phyloP scores from a whole-genome alignment of 345 rosid species.

The Eutrema heterophyllum region DNA sequence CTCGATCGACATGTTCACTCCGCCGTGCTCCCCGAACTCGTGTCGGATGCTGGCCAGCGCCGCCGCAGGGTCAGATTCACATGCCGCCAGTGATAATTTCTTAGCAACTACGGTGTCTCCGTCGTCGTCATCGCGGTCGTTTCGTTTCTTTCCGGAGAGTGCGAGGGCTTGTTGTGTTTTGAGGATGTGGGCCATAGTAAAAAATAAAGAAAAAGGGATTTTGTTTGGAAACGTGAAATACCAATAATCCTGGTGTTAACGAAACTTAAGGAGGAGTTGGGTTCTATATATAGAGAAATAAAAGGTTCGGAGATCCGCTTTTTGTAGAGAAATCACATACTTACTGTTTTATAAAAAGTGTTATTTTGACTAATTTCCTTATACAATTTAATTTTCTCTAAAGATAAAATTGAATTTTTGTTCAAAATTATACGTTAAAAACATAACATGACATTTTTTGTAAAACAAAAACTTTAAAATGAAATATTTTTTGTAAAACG shows the following conservation, averaged over 20 bases:
- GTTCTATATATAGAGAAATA: background rate
- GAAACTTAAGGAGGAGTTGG: background rate
- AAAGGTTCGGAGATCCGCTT: too few species aligned
- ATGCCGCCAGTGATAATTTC: constrained; percentile 37
- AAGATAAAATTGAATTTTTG: too few species aligned
- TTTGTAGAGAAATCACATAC: too few species aligned
- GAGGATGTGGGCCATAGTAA: constrained; percentile 41
- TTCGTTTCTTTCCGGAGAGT: constrained; percentile 49
- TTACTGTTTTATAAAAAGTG: too few species aligned
- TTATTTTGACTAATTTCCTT: too few species aligned
- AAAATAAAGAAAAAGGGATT: background rate
- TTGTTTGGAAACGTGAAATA: constrained; percentile 1
- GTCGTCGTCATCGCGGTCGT: constrained; percentile 42
- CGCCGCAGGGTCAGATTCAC: constrained; percentile 67
- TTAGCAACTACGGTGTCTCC: constrained; percentile 37
- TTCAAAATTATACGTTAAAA: too few species aligned
- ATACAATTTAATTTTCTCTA: too few species aligned
- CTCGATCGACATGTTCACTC: constrained; percentile 97
- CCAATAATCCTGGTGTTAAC: background rate
- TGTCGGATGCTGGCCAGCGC: constrained; percentile 75
- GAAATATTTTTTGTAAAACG: too few species aligned
- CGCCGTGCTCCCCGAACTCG: constrained; percentile 97
- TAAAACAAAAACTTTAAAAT: too few species aligned
- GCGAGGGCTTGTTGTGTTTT: constrained; percentile 27
- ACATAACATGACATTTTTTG: too few species aligned